Evolutionary conservation across 805 yeast species (phyloP).

Genomic region (Starmerella roubikii): DNA sequence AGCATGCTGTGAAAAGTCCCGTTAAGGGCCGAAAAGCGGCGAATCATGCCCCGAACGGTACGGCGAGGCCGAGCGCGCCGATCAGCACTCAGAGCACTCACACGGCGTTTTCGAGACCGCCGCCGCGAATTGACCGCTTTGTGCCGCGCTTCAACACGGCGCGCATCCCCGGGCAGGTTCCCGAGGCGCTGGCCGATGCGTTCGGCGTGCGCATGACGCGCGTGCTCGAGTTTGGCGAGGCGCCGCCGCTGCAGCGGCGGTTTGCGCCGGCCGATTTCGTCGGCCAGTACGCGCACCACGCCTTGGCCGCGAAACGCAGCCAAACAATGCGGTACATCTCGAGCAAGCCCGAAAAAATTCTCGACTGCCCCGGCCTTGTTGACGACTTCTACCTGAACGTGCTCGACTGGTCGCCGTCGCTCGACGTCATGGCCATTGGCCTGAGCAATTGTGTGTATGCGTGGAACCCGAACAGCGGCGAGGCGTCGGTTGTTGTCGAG

Average conservation of each 20-base stretch:
- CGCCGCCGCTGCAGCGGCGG: conserved; percentile 38
- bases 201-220: conserved; percentile 80
- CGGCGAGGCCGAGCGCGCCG: too few relatives aligned
- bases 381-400: conserved; percentile 87
- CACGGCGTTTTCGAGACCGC: too few relatives aligned
- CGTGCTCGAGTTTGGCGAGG: conserved; percentile 75
- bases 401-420: conserved; percentile 68
- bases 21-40: too few relatives aligned
- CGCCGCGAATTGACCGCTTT: too few relatives aligned
- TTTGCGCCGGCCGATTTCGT: conserved; percentile 10
- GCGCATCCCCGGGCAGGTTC: neutral
- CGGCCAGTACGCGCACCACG: conserved; percentile 13
- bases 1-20: too few relatives aligned
- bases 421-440: conserved; percentile 73
- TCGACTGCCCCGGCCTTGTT: conserved; percentile 89
- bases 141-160: conserved; percentile 1
- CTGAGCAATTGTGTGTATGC: conserved; percentile 70
- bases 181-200: conserved; percentile 1
- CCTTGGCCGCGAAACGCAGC: conserved; percentile 15
- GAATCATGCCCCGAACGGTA: too few relatives aligned
- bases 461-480: conserved; percentile 81
- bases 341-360: conserved; percentile 77
- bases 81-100: too few relatives aligned
- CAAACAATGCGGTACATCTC: conserved; percentile 44
- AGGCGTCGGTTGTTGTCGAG: conserved; percentile 46